Conservation (phyloP, 2,329 filamentous ascomycete species). For the Fusarium pseudocircinatum region DNA sequence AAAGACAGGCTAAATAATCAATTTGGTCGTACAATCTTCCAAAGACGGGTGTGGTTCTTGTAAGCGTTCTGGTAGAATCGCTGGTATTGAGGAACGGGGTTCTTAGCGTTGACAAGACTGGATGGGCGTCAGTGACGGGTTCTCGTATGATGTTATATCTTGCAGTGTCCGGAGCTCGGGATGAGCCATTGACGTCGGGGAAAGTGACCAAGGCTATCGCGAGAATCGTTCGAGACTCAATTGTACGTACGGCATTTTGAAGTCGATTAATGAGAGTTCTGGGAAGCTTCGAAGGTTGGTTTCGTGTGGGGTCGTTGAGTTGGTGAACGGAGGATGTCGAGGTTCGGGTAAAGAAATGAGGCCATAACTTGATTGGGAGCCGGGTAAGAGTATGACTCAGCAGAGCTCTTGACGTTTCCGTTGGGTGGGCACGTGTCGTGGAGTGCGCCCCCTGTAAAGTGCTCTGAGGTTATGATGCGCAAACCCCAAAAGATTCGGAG, state of each 20-base stretch:
- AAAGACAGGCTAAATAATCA: conserved; percentile 4
- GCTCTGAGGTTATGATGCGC: conserved; percentile 1
- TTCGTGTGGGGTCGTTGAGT: conserved; percentile 40
- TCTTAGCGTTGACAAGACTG: conserved; percentile 75
- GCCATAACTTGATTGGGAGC: conserved; percentile 51
- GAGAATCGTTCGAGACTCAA: conserved; percentile 24
- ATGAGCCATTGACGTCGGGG: conserved; percentile 42
- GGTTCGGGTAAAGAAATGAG: conserved; percentile 50
- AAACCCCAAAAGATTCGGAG: conserved; percentile 26
- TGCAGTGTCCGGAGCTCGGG: conserved; percentile 11
- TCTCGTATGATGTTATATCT: conserved; percentile 42
- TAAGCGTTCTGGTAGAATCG: conserved; percentile 79
- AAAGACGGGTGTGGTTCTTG: conserved; percentile 73
- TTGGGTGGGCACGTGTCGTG: conserved; percentile 36
- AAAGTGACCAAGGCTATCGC: conserved; percentile 12
- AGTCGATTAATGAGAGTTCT: conserved; percentile 39
- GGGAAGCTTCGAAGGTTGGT: conserved; percentile 34
- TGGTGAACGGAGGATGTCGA: conserved; percentile 44
- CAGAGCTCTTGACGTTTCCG: conserved; percentile 34
- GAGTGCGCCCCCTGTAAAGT: conserved; percentile 3
- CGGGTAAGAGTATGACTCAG: conserved; percentile 49
- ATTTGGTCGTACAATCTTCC: conserved; percentile 74
- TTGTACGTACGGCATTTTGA: conserved; percentile 55
- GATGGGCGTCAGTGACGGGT: conserved; percentile 42
- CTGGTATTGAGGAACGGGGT: conserved; percentile 81